Evolutionary conservation across 2,329 filamentous ascomycete genomes (phyloP).

Genomic region (Cercospora citrullina): DNA sequence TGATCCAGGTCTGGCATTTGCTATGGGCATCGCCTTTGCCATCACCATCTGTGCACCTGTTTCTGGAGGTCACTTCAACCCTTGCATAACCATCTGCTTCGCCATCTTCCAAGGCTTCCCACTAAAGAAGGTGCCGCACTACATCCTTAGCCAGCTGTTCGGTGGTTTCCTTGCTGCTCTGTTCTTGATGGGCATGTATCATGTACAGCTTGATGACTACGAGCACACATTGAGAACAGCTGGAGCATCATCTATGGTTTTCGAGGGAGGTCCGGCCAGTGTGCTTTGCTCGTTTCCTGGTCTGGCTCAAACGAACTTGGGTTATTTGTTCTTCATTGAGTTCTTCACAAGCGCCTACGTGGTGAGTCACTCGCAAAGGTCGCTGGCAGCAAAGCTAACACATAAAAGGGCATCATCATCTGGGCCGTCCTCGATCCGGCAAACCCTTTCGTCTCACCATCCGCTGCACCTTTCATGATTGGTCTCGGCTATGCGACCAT

Average conservation of each 20-base stretch:
- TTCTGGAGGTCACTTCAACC: slow-evolving; percentile 47
- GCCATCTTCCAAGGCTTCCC: slow-evolving; percentile 59
- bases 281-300: slow-evolving; percentile 58
- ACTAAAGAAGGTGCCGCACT: slow-evolving; percentile 58
- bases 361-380: neutral
- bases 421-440: slow-evolving; percentile 60
- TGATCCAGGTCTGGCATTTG: slow-evolving; percentile 51
- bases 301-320: slow-evolving; percentile 53
- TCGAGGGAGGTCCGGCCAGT: slow-evolving; percentile 52
- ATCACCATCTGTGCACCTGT: slow-evolving; percentile 58
- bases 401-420: slow-evolving; percentile 50
- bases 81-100: slow-evolving; percentile 44
- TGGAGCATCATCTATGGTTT: slow-evolving; percentile 43
- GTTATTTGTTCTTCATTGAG: slow-evolving; percentile 60
- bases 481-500: slow-evolving; percentile 55
- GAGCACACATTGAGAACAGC: slow-evolving; percentile 43
- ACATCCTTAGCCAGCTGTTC: slow-evolving; percentile 59
- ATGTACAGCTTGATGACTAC: slow-evolving; percentile 50
- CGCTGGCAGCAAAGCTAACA: slow-evolving; percentile 30
- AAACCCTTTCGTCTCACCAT: slow-evolving; percentile 57
- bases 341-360: slow-evolving; percentile 61
- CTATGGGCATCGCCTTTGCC: slow-evolving; percentile 59
- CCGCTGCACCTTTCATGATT: slow-evolving; percentile 55
- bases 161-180: slow-evolving; percentile 57
- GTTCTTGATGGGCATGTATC: slow-evolving; percentile 58